A percentile compares a stretch with the other conserved stretches of the same genome.
Evolutionary conservation across 257 asterid species (phyloP).

Genomic region (Eucommia ulmoides): DNA sequence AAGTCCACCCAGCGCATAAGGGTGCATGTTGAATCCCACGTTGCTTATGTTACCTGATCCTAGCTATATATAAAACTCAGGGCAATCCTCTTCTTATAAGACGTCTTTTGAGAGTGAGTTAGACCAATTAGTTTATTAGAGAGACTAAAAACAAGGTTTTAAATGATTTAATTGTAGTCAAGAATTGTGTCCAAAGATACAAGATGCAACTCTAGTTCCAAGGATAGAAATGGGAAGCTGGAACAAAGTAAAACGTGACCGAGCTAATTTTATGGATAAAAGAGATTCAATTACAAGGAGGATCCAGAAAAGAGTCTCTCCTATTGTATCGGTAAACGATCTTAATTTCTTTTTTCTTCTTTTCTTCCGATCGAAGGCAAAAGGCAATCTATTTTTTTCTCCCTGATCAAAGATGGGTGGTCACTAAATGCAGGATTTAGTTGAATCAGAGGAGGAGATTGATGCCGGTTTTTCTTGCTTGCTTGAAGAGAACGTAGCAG

Average conservation of each 20-base stretch:
- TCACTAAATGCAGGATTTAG: no score
- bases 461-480: neutral
- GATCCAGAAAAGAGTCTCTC: conserved; percentile 24
- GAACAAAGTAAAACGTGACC: conserved; percentile 55
- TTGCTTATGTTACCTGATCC: neutral
- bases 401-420: no score
- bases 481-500: neutral
- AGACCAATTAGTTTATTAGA: neutral
- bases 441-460: neutral
- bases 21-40: no score
- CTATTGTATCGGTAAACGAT: conserved; percentile 39
- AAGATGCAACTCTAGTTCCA: conserved; percentile 18
- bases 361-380: no score
- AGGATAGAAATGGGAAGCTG: conserved; percentile 48
- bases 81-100: neutral
- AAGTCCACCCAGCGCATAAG: neutral
- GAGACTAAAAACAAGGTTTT: conserved; percentile 6
- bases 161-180: conserved; percentile 23
- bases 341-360: no score
- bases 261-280: conserved; percentile 20
- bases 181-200: conserved; percentile 24
- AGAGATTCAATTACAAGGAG: conserved; percentile 16
- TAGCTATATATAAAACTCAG: neutral
- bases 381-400: no score
- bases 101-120: neutral